Evolutionary conservation across 108 stramenopile species (phyloP).

Genomic region (Nannochloropsis oceanica): DNA sequence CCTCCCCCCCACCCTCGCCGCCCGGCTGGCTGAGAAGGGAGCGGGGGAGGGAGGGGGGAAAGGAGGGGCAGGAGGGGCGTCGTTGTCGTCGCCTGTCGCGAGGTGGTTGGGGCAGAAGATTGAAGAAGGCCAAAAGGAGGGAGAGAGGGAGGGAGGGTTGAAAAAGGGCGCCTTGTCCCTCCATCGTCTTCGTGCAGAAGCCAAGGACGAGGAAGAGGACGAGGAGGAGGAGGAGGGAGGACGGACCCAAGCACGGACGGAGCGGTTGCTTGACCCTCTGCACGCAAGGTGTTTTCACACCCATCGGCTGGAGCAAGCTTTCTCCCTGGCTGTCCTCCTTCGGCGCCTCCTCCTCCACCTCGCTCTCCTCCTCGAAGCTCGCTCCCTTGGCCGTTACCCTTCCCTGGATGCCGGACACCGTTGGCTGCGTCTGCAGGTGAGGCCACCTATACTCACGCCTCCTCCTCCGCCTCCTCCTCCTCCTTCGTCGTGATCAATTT

Average conservation of each 20-base stretch:
- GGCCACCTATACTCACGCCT: too few species aligned
- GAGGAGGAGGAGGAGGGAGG: background rate
- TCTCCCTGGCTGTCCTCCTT: background rate
- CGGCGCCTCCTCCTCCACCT: background rate
- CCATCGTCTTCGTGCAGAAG: background rate
- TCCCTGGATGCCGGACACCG: background rate
- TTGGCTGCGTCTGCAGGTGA: background rate
- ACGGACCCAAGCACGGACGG: background rate
- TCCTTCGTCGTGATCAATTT: too few species aligned
- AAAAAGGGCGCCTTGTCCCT: background rate
- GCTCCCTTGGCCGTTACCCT: background rate
- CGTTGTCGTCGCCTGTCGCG: background rate
- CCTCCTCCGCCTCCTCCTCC: too few species aligned
- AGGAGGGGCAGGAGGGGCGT: background rate
- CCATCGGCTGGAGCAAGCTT: background rate
- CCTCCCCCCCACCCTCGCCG: background rate
- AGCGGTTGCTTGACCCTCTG: background rate
- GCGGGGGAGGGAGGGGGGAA: background rate
- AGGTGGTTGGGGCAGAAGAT: background rate
- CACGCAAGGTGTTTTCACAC: background rate
- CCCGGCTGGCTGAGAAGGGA: background rate
- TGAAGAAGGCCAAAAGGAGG: background rate
- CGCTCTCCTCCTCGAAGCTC: background rate
- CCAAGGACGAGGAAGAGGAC: background rate
- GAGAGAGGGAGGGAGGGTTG: background rate